Percentiles rank a stretch among this genome's conserved stretches.
phyloP scores from a whole-genome alignment of 192 early-diverging fungal species.

The Obelidium mucronatum region DNA sequence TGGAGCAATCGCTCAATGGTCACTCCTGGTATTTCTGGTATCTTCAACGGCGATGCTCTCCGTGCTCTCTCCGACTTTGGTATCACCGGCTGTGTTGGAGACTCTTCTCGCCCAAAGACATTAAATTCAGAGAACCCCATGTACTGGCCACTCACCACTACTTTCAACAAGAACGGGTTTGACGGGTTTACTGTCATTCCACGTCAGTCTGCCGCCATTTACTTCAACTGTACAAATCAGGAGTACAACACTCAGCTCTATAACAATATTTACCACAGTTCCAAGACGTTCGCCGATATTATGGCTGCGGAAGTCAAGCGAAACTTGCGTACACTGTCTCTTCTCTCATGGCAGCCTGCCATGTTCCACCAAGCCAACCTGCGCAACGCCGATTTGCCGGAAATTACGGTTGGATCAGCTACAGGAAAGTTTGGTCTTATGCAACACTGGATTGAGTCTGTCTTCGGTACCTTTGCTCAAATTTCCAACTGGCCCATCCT shows the following conservation, averaged over 20 bases:
- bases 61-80: conserved; percentile 41
- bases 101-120: conserved; percentile 31
- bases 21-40: too few species aligned
- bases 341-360: conserved; percentile 8
- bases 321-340: neutral
- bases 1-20: too few species aligned
- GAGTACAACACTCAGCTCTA: conserved; percentile 17
- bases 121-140: conserved; percentile 27
- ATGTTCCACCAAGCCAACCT: conserved; percentile 30
- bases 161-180: too few species aligned
- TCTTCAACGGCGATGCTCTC: too few species aligned
- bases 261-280: neutral
- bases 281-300: neutral
- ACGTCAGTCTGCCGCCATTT: conserved; percentile 43
- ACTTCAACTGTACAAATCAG: conserved; percentile 42
- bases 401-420: neutral
- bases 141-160: conserved; percentile 46
- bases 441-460: too few species aligned
- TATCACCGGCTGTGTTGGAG: too few species aligned
- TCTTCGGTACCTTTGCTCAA: too few species aligned
- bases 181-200: conserved; percentile 54
- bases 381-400: too few species aligned
- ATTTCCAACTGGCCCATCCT: too few species aligned
- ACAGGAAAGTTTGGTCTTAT: too few species aligned
- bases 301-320: neutral